A percentile compares a stretch with the other conserved stretches of the same genome.
Conservation (phyloP, 768 basidiomycete genomes). For the Kwoniella pini region DNA sequence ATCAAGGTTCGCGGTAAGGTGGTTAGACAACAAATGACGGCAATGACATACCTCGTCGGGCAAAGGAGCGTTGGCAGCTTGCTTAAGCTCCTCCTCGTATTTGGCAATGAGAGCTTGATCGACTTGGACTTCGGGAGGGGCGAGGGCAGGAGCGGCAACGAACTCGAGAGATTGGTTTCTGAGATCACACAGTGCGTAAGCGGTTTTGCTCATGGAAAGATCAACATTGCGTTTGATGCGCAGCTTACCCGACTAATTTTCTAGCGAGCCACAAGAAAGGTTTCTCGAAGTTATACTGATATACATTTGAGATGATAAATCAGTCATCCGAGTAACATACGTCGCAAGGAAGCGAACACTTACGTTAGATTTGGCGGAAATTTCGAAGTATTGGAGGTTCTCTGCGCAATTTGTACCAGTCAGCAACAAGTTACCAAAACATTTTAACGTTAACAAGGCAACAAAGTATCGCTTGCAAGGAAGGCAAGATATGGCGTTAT, state of each 20-base stretch:
- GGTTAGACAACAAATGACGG: no score
- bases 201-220: no score
- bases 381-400: constrained; percentile 99
- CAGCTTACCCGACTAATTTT: constrained; percentile 95
- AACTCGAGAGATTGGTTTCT: constrained; percentile 89
- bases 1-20: no score
- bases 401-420: constrained; percentile 53
- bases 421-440: no score
- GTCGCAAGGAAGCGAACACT: constrained; percentile 2
- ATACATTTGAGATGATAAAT: background rate
- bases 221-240: no score
- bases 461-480: background rate
- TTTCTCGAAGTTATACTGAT: constrained; percentile 93
- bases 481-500: constrained; percentile 9
- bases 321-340: background rate
- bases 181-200: background rate
- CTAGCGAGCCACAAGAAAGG: constrained; percentile 99
- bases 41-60: constrained; percentile 76
- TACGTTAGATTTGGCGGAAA: constrained; percentile 95
- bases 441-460: background rate
- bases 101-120: constrained; percentile 74
- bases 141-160: constrained; percentile 92
- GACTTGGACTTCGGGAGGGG: constrained; percentile 86
- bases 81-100: constrained; percentile 74
- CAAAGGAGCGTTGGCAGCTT: constrained; percentile 90